These are phyloP conservation scores for Tillandsia fasciculata DNA, from an alignment of 176 grass and related monocot species.

Conservation along the genomic window DNA sequence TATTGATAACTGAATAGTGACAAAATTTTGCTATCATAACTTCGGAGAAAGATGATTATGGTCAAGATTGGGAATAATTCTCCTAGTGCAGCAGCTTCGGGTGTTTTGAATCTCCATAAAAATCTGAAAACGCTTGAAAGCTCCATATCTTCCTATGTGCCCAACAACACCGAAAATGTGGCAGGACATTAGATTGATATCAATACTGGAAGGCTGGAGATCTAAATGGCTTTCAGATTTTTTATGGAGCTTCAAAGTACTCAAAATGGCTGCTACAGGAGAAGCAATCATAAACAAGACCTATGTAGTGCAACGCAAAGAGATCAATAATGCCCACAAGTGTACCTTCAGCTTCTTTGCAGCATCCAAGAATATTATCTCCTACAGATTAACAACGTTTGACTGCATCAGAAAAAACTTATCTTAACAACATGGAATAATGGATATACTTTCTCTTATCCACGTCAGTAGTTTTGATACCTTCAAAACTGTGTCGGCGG, in stretches of 20 bases:
- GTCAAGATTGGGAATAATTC: no score
- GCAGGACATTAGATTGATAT: background rate
- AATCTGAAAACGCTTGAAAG: no score
- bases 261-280: constrained; percentile 4
- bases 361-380: constrained; percentile 90
- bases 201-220: background rate
- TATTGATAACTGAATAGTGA: background rate
- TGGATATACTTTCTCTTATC: constrained; percentile 3
- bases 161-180: background rate
- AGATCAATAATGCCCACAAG: background rate
- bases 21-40: background rate
- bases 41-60: no score
- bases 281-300: background rate
- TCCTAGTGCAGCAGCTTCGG: no score
- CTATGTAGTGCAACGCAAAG: background rate
- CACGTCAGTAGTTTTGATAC: constrained; percentile 32
- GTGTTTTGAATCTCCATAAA: no score
- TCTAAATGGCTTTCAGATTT: no score
- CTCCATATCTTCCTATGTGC: no score
- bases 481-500: constrained; percentile 88
- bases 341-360: constrained; percentile 86
- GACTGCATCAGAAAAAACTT: constrained; percentile 33
- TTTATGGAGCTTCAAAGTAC: no score
- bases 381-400: constrained; percentile 49
- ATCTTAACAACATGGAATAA: background rate